Conservation (phyloP, 1,139 yeast genomes). For the Lodderomyces orthopsilosis region DNA sequence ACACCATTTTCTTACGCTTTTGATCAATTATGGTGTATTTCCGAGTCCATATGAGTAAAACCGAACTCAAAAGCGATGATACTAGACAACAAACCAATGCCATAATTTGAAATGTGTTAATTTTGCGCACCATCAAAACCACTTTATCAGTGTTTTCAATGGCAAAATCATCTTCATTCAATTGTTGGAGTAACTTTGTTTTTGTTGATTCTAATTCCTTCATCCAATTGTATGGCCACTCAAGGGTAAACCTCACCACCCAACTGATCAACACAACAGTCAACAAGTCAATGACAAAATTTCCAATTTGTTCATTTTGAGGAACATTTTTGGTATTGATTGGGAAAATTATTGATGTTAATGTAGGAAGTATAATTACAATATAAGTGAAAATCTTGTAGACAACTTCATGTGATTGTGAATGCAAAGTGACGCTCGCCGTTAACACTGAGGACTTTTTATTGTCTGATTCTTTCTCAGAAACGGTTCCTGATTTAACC, state of each 20-base stretch:
- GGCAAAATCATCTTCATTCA: conserved; percentile 10
- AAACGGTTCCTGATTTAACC: background rate
- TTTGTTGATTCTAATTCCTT: conserved; percentile 23
- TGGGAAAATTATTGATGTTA: conserved; percentile 15
- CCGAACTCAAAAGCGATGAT: conserved; percentile 24
- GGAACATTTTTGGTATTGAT: conserved; percentile 8
- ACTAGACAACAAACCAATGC: conserved; percentile 25
- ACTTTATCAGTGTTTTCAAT: conserved; percentile 8
- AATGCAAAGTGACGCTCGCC: background rate
- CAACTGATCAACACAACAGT: conserved; percentile 27
- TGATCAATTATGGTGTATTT: conserved; percentile 26
- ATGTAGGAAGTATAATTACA: conserved; percentile 14
- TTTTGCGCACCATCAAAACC: conserved; percentile 15
- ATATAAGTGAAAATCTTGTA: conserved; percentile 14
- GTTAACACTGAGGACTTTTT: background rate
- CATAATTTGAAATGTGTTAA: conserved; percentile 21
- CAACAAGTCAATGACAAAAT: conserved; percentile 27
- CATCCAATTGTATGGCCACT: conserved; percentile 40
- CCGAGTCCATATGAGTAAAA: conserved; percentile 27
- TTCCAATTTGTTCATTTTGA: conserved; percentile 17
- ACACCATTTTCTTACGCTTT: conserved; percentile 27
- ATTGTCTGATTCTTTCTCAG: background rate
- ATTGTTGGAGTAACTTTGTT: conserved; percentile 17
- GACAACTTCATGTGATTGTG: conserved; percentile 11
- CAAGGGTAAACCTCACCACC: conserved; percentile 26